Conservation (phyloP, 306 rosid species). For the Rosa chinensis region DNA sequence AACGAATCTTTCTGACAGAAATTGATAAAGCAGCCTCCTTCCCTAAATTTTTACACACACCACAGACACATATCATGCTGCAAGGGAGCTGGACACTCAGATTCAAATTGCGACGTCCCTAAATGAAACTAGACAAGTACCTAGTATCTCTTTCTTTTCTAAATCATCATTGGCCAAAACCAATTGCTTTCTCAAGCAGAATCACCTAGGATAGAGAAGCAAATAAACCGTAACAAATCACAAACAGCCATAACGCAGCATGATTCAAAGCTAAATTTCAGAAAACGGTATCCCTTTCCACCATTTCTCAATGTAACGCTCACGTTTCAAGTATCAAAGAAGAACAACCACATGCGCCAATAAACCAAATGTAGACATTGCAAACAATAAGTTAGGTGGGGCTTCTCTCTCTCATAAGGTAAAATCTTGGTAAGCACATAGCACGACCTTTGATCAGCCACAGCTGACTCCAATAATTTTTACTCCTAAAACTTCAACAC, state of each 20-base stretch:
- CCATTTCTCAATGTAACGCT: not conserved
- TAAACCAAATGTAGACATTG: not conserved
- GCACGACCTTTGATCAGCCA: not conserved
- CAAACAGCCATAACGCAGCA: not conserved
- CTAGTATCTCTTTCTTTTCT: not conserved
- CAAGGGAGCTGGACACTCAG: not conserved
- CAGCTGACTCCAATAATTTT: too few species aligned
- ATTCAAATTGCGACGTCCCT: not conserved
- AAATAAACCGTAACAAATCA: not conserved
- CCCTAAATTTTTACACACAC: not conserved
- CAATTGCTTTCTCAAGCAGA: not conserved
- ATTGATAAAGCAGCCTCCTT: not conserved
- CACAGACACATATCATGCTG: not conserved
- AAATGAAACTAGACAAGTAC: not conserved
- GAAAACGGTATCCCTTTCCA: too few species aligned
- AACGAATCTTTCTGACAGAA: not conserved
- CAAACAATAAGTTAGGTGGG: not conserved
- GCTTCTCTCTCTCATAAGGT: not conserved
- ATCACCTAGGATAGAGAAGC: not conserved
- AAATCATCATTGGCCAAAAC: not conserved
- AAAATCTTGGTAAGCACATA: not conserved
- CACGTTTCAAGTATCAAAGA: not conserved
- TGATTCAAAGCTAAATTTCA: not conserved
- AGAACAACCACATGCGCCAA: not conserved
- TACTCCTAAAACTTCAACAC: too few species aligned